phyloP scores from a whole-genome alignment of 2,329 filamentous ascomycete genomes.

The Diaporthe sp. region DNA sequence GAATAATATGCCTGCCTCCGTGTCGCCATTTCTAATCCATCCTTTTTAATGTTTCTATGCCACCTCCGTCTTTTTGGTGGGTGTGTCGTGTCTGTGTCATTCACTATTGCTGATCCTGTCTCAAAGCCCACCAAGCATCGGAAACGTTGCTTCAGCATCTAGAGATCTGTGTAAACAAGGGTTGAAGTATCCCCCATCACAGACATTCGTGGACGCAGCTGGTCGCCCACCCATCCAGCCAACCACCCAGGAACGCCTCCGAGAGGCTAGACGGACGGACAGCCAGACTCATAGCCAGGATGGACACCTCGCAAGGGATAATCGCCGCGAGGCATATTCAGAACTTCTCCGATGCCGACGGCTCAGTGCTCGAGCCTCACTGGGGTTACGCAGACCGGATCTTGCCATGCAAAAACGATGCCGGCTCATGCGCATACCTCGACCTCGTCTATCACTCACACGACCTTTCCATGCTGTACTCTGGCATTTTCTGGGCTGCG shows the following conservation, averaged over 20 bases:
- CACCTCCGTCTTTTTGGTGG: background rate
- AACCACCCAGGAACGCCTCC: background rate
- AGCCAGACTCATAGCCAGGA: constrained; percentile 3
- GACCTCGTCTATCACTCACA: constrained; percentile 65
- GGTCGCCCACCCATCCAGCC: background rate
- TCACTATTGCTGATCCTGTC: constrained; percentile 2
- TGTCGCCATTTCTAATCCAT: constrained; percentile 3
- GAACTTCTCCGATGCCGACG: constrained; percentile 54
- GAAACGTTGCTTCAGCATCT: background rate
- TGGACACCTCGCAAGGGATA: constrained; percentile 43
- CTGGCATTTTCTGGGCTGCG: constrained; percentile 64
- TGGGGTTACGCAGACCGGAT: constrained; percentile 64
- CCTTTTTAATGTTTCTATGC: background rate
- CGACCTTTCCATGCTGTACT: constrained; percentile 65
- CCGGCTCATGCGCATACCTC: constrained; percentile 64
- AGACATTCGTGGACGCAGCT: background rate
- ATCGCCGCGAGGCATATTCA: constrained; percentile 55
- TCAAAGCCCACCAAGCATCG: background rate
- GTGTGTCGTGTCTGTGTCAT: constrained; percentile 5
- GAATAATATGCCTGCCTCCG: background rate
- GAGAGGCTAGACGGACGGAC: background rate
- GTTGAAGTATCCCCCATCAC: background rate
- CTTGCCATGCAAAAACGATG: constrained; percentile 61
- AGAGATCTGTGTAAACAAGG: background rate
- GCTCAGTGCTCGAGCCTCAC: constrained; percentile 53